A percentile compares a stretch with the other conserved stretches of the same genome.
phyloP scores from a whole-genome alignment of 1,284 basidiomycete species.

The Melampsora abietis-canadensis region DNA sequence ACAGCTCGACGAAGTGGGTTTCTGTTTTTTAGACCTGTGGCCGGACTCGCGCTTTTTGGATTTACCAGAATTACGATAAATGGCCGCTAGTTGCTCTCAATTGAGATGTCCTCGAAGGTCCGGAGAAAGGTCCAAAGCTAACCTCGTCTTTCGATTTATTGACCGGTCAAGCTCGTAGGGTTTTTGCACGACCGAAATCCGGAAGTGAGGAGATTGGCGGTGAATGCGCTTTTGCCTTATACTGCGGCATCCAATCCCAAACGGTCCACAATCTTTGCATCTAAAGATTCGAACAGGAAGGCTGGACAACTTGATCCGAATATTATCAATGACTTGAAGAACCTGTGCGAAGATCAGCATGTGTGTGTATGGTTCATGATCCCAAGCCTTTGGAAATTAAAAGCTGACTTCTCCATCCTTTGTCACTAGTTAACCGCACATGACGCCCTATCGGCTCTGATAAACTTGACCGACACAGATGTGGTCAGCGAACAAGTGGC shows the following conservation, averaged over 20 bases:
- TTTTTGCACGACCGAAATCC: slow-evolving; percentile 84
- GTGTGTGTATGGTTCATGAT: slow-evolving; percentile 68
- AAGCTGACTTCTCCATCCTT: slow-evolving; percentile 6
- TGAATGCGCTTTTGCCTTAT: slow-evolving; percentile 75
- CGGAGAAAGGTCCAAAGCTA: slow-evolving; percentile 3
- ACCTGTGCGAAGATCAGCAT: slow-evolving; percentile 66
- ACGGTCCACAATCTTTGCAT: slow-evolving; percentile 66
- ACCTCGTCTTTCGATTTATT: neutral
- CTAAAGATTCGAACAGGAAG: slow-evolving; percentile 56
- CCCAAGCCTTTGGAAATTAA: slow-evolving; percentile 56
- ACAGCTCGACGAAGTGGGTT: slow-evolving; percentile 34
- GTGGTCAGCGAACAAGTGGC: slow-evolving; percentile 68
- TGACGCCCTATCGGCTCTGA: slow-evolving; percentile 86
- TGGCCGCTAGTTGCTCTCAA: too few relatives aligned
- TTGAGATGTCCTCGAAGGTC: too few relatives aligned
- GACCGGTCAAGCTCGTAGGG: slow-evolving; percentile 64
- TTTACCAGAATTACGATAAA: neutral
- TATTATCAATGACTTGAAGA: slow-evolving; percentile 54
- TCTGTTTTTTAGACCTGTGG: neutral
- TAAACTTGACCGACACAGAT: slow-evolving; percentile 87
- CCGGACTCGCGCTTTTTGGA: slow-evolving; percentile 54
- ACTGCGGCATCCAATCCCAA: slow-evolving; percentile 69
- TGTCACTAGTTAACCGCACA: slow-evolving; percentile 75
- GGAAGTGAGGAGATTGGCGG: slow-evolving; percentile 77
- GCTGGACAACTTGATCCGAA: slow-evolving; percentile 42